phyloP scores from a whole-genome alignment of 345 rosid species.

The Conringia planisiliqua region DNA sequence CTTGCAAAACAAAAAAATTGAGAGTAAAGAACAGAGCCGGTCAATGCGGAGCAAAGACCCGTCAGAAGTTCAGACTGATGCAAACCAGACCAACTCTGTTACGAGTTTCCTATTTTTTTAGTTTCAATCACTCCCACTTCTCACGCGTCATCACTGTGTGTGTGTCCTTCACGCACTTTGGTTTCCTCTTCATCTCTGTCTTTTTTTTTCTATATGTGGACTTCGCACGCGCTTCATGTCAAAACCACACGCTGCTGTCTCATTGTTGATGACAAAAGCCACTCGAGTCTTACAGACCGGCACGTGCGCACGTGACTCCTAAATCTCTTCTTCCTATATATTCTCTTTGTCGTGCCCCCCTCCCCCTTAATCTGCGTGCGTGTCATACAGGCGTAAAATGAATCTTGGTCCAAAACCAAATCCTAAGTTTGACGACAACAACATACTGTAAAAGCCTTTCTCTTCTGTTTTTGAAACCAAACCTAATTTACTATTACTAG shows the following conservation, averaged over 20 bases:
- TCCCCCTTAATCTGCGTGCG: slow-evolving; percentile 35
- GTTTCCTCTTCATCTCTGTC: not conserved
- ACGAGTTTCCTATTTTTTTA: not conserved
- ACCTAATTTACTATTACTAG: not conserved
- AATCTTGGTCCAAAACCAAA: slow-evolving; percentile 27
- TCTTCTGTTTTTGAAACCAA: not conserved
- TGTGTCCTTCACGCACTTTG: not conserved
- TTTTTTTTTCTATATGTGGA: not conserved
- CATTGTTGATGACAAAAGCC: slow-evolving; percentile 14
- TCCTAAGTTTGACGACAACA: slow-evolving; percentile 23
- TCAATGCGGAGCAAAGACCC: slow-evolving; percentile 64
- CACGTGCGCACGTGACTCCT: slow-evolving; percentile 92
- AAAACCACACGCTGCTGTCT: slow-evolving; percentile 3
- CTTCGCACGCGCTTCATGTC: not conserved
- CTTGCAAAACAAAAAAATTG: slow-evolving; percentile 18
- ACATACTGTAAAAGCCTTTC: not conserved
- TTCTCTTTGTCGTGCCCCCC: slow-evolving; percentile 33
- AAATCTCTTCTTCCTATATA: slow-evolving; percentile 35
- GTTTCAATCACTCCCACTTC: not conserved
- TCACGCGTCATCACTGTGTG: slow-evolving; percentile 2
- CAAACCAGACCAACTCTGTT: slow-evolving; percentile 22
- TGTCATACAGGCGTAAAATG: slow-evolving; percentile 5
- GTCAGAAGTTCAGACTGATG: slow-evolving; percentile 34
- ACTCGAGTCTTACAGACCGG: slow-evolving; percentile 34
- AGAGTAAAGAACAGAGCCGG: slow-evolving; percentile 45